Conservation (phyloP, 1,284 basidiomycete genomes). For the Stereum hirsutum region DNA sequence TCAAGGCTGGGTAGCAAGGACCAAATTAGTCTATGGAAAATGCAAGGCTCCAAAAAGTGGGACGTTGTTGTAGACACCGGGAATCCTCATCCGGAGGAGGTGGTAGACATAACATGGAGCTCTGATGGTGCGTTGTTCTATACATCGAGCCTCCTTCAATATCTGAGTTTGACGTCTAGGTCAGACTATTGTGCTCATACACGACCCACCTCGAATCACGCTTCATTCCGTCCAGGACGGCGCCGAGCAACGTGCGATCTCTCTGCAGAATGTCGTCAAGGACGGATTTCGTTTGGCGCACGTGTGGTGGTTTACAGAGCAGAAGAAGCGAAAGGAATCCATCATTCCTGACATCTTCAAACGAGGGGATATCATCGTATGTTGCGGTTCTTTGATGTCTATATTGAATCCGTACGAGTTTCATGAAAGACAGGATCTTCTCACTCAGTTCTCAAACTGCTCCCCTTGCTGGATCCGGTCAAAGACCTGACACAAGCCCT, state of each 20-base stretch:
- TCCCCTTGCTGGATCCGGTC: conserved; percentile 63
- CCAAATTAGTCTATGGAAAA: conserved; percentile 68
- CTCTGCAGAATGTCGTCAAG: conserved; percentile 16
- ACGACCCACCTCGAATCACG: conserved; percentile 56
- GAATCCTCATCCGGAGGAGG: conserved; percentile 33
- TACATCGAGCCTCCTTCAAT: conserved; percentile 5
- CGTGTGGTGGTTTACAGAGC: conserved; percentile 65
- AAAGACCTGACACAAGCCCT: conserved; percentile 53
- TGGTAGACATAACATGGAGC: conserved; percentile 65
- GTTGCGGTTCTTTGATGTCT: conserved; percentile 14
- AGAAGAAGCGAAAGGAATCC: conserved; percentile 27
- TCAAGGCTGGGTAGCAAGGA: conserved; percentile 57
- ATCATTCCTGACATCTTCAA: conserved; percentile 70
- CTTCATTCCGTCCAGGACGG: conserved; percentile 75
- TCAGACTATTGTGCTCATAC: conserved; percentile 63
- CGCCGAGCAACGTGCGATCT: conserved; percentile 35
- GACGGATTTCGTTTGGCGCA: conserved; percentile 27
- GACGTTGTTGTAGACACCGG: conserved; percentile 52
- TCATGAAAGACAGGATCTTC: conserved; percentile 60
- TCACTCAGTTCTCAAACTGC: conserved; percentile 53
- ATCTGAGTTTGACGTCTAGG: conserved; percentile 31
- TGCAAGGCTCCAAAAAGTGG: conserved; percentile 72
- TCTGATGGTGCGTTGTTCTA: conserved; percentile 53
- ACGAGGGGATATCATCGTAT: conserved; percentile 53
- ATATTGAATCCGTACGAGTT: conserved; percentile 8